Percentiles rank a stretch among this genome's conserved stretches.
Evolutionary conservation across 192 early-diverging fungal genomes (phyloP).

Genomic region (Diversispora epigaea): DNA sequence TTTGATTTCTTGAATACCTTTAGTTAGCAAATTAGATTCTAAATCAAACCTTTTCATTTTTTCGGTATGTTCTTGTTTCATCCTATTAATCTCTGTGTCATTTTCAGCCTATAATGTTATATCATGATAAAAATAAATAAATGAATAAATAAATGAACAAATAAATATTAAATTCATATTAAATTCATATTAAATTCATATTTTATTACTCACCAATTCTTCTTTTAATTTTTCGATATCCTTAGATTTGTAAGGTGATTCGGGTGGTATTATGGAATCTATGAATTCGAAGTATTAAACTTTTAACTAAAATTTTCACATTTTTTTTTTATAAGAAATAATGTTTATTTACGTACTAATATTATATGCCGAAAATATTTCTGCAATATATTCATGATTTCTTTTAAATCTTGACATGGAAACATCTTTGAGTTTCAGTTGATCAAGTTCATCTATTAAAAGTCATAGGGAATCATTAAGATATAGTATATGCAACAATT

Average conservation of each 20-base stretch:
- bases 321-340: neutral
- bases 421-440: slow-evolving; percentile 57
- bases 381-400: slow-evolving; percentile 64
- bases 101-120: slow-evolving; percentile 25
- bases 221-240: slow-evolving; percentile 35
- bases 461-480: neutral
- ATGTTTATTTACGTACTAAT: slow-evolving; percentile 40
- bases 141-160: slow-evolving; percentile 20
- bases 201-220: slow-evolving; percentile 24
- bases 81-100: slow-evolving; percentile 35
- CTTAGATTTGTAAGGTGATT: slow-evolving; percentile 33
- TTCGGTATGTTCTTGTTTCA: slow-evolving; percentile 41
- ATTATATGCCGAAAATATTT: slow-evolving; percentile 66
- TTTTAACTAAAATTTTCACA: neutral
- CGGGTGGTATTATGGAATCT: slow-evolving; percentile 39
- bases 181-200: neutral
- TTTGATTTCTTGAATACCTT: slow-evolving; percentile 1
- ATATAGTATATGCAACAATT: no score
- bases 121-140: no score
- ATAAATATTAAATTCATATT: neutral
- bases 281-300: neutral
- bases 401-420: slow-evolving; percentile 63
- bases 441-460: slow-evolving; percentile 56
- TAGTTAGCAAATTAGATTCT: slow-evolving; percentile 14
- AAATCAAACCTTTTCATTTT: slow-evolving; percentile 43